phyloP scores from a whole-genome alignment of 2,329 filamentous ascomycete species.

The Albifimbria verrucaria region DNA sequence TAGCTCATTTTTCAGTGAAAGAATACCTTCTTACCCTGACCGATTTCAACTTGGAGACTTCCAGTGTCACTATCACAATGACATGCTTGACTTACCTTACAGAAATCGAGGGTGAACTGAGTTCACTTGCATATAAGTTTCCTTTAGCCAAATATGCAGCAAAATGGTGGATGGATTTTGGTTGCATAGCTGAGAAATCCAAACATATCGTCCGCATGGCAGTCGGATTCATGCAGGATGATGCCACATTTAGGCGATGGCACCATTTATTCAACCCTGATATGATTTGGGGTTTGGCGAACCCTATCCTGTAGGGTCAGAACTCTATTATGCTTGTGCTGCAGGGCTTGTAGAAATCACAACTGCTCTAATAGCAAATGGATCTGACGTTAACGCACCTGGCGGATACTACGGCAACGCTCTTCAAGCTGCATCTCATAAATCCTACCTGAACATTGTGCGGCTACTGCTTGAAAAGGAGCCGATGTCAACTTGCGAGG shows the following conservation, averaged over 20 bases:
- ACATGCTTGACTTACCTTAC: slow-evolving; percentile 18
- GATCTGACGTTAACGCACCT: background rate
- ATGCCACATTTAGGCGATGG: slow-evolving; percentile 10
- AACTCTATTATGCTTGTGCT: background rate
- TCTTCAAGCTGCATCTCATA: slow-evolving; percentile 9
- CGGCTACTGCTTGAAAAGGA: slow-evolving; percentile 3
- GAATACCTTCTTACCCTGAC: slow-evolving; percentile 14
- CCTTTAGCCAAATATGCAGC: slow-evolving; percentile 17
- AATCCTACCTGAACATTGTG: slow-evolving; percentile 6
- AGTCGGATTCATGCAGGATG: slow-evolving; percentile 9
- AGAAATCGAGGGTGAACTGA: slow-evolving; percentile 6
- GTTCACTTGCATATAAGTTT: slow-evolving; percentile 6
- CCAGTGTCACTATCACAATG: slow-evolving; percentile 13
- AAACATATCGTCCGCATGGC: slow-evolving; percentile 4
- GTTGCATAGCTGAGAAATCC: slow-evolving; percentile 4
- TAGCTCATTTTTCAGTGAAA: slow-evolving; percentile 22
- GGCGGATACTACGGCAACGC: background rate
- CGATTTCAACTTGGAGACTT: slow-evolving; percentile 3
- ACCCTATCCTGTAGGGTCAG: background rate
- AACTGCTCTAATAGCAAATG: background rate
- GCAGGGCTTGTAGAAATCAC: background rate
- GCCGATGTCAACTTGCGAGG: slow-evolving; percentile 7
- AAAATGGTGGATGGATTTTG: slow-evolving; percentile 12
- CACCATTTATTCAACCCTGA: background rate
- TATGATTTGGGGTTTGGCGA: background rate